Percentiles rank a stretch among this genome's conserved stretches.
phyloP scores from a whole-genome alignment of 2,329 filamentous ascomycete species.

The Pestalotiopsis sp. region DNA sequence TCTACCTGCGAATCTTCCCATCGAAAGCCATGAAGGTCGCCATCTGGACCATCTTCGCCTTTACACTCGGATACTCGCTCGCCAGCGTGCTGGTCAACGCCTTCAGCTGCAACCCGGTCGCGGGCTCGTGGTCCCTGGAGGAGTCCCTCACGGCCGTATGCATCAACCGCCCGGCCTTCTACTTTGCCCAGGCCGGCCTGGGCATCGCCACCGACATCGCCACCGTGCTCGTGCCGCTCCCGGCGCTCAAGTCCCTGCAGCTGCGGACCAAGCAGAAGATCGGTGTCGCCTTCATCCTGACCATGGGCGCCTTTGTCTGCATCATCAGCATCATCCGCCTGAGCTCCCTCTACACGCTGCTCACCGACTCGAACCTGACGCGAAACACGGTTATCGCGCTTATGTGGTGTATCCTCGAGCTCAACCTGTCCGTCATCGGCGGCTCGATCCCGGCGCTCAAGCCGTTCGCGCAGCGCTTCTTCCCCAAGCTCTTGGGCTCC shows the following conservation, averaged over 20 bases:
- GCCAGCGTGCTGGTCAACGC: slow-evolving; percentile 26
- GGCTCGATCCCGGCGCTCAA: slow-evolving; percentile 25
- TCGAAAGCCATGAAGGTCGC: slow-evolving; percentile 19
- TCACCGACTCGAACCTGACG: slow-evolving; percentile 18
- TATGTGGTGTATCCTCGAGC: slow-evolving; percentile 26
- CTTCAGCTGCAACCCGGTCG: slow-evolving; percentile 27
- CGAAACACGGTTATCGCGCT: slow-evolving; percentile 20
- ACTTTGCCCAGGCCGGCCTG: slow-evolving; percentile 27
- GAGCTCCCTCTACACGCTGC: slow-evolving; percentile 17
- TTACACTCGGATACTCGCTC: slow-evolving; percentile 23
- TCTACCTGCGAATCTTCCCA: slow-evolving; percentile 29
- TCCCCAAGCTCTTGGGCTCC: slow-evolving; percentile 18
- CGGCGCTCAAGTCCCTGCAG: slow-evolving; percentile 45
- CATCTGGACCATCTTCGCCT: slow-evolving; percentile 23
- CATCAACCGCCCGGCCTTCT: slow-evolving; percentile 27
- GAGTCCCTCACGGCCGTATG: slow-evolving; percentile 21
- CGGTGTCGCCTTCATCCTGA: slow-evolving; percentile 42
- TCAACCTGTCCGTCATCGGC: slow-evolving; percentile 27
- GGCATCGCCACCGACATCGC: slow-evolving; percentile 27
- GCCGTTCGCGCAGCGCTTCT: slow-evolving; percentile 22
- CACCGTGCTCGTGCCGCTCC: slow-evolving; percentile 36
- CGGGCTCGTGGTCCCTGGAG: slow-evolving; percentile 24
- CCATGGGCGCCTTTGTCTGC: slow-evolving; percentile 26
- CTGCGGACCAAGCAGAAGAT: slow-evolving; percentile 43
- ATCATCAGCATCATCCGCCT: slow-evolving; percentile 23